These are phyloP conservation scores for Solanum aculeatissimum DNA, from an alignment of 305 asterid species.

Conservation along the genomic window DNA sequence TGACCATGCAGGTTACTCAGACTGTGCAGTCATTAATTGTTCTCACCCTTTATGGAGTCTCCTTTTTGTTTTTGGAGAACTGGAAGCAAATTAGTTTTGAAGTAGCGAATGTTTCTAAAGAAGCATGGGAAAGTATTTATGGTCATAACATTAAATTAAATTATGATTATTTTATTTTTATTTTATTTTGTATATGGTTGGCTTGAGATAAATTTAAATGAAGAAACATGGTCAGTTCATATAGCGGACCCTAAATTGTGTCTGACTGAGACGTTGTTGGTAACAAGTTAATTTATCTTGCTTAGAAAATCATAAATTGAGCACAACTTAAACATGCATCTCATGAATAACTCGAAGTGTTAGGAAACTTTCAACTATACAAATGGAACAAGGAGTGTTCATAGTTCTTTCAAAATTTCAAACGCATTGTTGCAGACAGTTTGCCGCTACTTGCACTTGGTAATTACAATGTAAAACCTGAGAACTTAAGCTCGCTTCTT, in stretches of 20 bases:
- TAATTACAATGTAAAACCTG: neutral
- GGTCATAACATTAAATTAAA: neutral
- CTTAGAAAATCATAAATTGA: neutral
- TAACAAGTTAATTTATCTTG: neutral
- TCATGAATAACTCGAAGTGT: neutral
- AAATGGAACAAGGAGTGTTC: neutral
- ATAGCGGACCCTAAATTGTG: neutral
- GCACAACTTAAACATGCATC: neutral
- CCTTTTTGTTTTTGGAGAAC: neutral
- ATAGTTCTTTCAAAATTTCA: neutral
- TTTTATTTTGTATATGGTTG: neutral
- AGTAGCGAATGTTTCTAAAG: neutral
- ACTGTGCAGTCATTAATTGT: neutral
- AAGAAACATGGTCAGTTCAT: neutral
- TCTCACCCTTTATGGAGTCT: neutral
- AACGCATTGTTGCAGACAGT: neutral
- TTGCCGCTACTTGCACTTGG: neutral
- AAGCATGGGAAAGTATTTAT: neutral
- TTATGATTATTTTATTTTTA: neutral
- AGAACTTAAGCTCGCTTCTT: neutral
- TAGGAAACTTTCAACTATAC: neutral
- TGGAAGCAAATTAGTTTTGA: neutral
- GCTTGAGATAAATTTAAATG: neutral
- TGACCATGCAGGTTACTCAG: neutral
- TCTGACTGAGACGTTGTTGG: neutral